Conservation (phyloP, 257 asterid species). For the Solanum microdontum region DNA sequence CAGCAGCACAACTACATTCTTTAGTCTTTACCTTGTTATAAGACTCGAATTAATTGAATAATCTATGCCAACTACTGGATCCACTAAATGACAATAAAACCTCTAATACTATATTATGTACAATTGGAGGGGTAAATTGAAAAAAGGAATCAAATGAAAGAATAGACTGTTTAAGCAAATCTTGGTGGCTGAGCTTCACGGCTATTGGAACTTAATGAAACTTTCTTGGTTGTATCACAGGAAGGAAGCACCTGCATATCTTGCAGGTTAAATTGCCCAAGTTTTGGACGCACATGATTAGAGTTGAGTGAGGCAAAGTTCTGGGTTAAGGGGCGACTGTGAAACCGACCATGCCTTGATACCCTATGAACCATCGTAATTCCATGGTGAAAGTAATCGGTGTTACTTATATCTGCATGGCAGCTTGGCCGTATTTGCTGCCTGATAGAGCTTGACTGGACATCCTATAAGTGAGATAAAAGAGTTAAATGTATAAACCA, state of each 20-base stretch:
- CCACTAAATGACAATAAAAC: neutral
- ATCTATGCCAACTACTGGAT: neutral
- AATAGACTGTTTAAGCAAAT: slow-evolving; percentile 5
- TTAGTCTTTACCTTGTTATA: neutral
- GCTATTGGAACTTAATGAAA: slow-evolving; percentile 7
- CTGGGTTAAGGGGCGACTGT: slow-evolving; percentile 12
- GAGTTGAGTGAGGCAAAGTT: slow-evolving; percentile 9
- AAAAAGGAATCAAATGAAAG: neutral
- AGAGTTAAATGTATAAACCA: neutral
- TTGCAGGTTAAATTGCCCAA: slow-evolving; percentile 8
- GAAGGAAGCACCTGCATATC: slow-evolving; percentile 13
- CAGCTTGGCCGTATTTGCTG: slow-evolving; percentile 21
- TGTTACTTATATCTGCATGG: slow-evolving; percentile 15
- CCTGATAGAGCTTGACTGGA: slow-evolving; percentile 19
- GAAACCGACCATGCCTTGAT: slow-evolving; percentile 9
- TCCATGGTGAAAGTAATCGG: slow-evolving; percentile 24
- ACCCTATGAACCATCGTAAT: slow-evolving; percentile 10
- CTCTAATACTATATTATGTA: slow-evolving; percentile 17
- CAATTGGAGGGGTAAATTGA: slow-evolving; percentile 13
- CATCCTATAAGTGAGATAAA: slow-evolving; percentile 21
- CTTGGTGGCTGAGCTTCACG: slow-evolving; percentile 7
- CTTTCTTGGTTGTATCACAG: slow-evolving; percentile 8
- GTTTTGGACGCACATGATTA: slow-evolving; percentile 13
- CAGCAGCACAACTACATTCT: neutral
- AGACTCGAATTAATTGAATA: neutral